Base-by-base conservation (phyloP, 2,329 filamentous ascomycete genomes). In the Colletotrichum endophyticum region DNA sequence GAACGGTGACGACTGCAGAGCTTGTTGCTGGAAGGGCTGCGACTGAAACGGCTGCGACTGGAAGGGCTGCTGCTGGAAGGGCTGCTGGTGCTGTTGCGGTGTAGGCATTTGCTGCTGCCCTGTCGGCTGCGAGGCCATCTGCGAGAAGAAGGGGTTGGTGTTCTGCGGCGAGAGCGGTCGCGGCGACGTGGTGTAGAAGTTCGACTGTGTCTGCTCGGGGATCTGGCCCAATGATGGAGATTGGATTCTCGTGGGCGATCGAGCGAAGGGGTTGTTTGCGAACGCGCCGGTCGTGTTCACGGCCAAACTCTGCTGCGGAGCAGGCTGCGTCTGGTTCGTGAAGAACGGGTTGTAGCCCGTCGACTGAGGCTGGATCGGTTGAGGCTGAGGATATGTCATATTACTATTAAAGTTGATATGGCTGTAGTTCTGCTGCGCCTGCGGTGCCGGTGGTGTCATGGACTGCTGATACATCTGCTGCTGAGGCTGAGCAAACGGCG, bases 301-400 rank as follows among this genome's bases (percentile, higher is more conserved):
- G 7, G 86, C 81, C 39, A 90, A 80, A 25, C 80, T 82, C 57
- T 86, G 86, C 72, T 85, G 84, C 32, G 70, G 61, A 34, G 39
- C 36, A 39, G 72, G 61, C 62, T 83, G 84, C 36, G 82, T 81
- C 30, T 85, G 81, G 27, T 85, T 85, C 16, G 84, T 79, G 68
- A 91, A 84, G 80, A 91, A 92, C 0, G 90, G 90, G 76, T 92
- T 92, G 79, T 90, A 89, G 70, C 85, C 85, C 6, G 87, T 84
- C 44, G 83, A 82, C 75, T 84, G 82, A 22, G 83, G 80, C 70
- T 89, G 88, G 49, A 84, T 74, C 6, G 80, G 77, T 27, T 81
- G 81, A 7, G 83, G 82, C 61, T 84, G 83, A 12, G 86, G 84
- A 72, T 88, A 90, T 13, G 84, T 85, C 79, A 88, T 87, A 80